Evolutionary conservation across 805 yeast species (phyloP).

Genomic region (Naumovozyma castellii): DNA sequence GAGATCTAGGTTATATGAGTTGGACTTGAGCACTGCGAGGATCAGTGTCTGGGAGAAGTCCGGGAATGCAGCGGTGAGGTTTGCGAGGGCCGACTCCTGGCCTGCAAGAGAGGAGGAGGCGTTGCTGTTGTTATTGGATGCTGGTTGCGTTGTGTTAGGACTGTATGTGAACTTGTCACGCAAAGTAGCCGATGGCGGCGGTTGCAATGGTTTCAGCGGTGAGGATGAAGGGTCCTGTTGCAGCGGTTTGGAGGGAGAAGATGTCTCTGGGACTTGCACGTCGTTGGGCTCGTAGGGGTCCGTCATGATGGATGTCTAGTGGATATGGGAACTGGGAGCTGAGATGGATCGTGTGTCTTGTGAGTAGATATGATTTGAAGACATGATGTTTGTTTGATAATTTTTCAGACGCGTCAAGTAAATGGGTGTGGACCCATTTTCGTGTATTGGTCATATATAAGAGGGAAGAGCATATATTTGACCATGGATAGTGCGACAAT

Average conservation of each 20-base stretch:
- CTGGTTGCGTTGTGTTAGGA: conserved; percentile 8
- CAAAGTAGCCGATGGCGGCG: conserved; percentile 13
- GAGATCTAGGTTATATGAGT: conserved; percentile 28
- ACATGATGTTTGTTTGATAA: too few species aligned
- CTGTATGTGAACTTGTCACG: conserved; percentile 38
- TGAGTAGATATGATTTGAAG: too few species aligned
- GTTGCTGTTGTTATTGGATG: not conserved
- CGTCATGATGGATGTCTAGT: not conserved
- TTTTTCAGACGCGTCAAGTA: too few species aligned
- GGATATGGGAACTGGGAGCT: too few species aligned
- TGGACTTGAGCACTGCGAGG: conserved; percentile 33
- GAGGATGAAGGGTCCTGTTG: conserved; percentile 21
- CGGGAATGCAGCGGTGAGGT: conserved; percentile 23
- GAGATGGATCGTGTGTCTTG: too few species aligned
- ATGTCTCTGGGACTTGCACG: conserved; percentile 46
- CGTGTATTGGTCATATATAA: too few species aligned
- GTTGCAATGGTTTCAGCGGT: conserved; percentile 8
- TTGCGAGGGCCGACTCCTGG: not conserved
- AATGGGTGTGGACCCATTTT: too few species aligned
- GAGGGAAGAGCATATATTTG: too few species aligned
- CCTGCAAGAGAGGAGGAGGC: not conserved
- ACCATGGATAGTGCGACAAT: too few species aligned
- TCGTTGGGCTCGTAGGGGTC: conserved; percentile 10
- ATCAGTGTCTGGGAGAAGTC: conserved; percentile 29
- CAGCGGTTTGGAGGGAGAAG: conserved; percentile 29